Evolutionary conservation across 73 alveolate genomes (phyloP).

Genomic region (Paramecium pentaurelia): DNA sequence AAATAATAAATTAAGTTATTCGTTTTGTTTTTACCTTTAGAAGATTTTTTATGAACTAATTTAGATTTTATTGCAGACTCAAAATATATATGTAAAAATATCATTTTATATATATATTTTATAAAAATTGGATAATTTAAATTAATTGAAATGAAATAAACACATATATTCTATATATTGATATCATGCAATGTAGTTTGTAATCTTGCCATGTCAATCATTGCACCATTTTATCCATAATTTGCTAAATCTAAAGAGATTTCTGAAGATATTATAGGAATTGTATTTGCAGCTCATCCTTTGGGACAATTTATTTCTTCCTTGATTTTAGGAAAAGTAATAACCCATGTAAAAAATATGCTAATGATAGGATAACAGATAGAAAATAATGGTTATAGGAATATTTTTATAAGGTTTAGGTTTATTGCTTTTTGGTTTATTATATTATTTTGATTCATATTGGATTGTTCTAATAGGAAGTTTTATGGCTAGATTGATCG

Average conservation of each 20-base stretch:
- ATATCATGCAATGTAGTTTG: conserved; percentile 16
- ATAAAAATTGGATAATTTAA: neutral
- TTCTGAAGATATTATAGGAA: neutral
- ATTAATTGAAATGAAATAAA: neutral
- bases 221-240: conserved; percentile 16
- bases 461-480: neutral
- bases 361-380: neutral
- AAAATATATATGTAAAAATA: neutral
- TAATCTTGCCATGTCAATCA: neutral
- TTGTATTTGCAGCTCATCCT: neutral
- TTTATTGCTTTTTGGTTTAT: neutral
- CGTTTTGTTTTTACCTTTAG: neutral
- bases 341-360: neutral
- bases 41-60: neutral
- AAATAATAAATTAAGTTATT: too few species aligned
- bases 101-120: neutral
- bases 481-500: neutral
- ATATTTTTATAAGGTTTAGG: neutral
- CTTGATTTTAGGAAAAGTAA: neutral
- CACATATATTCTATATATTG: neutral
- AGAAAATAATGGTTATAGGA: neutral
- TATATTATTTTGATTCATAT: neutral
- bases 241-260: neutral
- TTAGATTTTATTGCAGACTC: neutral
- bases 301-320: neutral